A percentile compares a stretch with the other conserved stretches of the same genome.
phyloP scores from a whole-genome alignment of 805 yeast species.

The Nakazawaea holstii region DNA sequence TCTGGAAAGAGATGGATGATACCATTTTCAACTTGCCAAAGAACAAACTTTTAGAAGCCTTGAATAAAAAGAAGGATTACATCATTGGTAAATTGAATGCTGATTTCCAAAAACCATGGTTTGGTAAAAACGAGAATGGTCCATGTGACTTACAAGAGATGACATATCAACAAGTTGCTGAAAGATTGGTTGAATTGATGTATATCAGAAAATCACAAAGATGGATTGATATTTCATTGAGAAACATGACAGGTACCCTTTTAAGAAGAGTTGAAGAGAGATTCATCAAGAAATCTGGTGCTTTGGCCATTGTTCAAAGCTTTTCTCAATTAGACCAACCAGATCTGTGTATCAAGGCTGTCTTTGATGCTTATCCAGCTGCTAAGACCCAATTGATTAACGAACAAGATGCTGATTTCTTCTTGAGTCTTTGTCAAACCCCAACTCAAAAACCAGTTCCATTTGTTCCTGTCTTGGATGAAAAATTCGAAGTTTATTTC shows the following conservation, averaged over 20 bases:
- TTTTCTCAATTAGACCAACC: constrained; percentile 68
- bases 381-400: constrained; percentile 80
- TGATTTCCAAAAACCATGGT: constrained; percentile 98
- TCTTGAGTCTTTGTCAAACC: constrained; percentile 74
- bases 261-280: constrained; percentile 97
- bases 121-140: constrained; percentile 70
- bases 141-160: constrained; percentile 90
- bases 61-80: constrained; percentile 78
- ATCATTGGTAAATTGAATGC: constrained; percentile 82
- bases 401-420: constrained; percentile 93
- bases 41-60: constrained; percentile 75
- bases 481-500: constrained; percentile 91
- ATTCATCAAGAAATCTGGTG: constrained; percentile 53
- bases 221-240: constrained; percentile 85
- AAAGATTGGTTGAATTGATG: constrained; percentile 83
- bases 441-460: constrained; percentile 97
- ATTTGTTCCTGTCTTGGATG: constrained; percentile 92
- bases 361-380: constrained; percentile 65
- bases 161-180: constrained; percentile 90
- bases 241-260: constrained; percentile 82
- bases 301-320: constrained; percentile 67
- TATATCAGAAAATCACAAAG: constrained; percentile 70
- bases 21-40: constrained; percentile 90
- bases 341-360: constrained; percentile 46
- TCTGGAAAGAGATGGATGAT: constrained; percentile 97